Evolutionary conservation across 192 early-diverging fungal species (phyloP).

Genomic region (Umbelopsis ramanniana): DNA sequence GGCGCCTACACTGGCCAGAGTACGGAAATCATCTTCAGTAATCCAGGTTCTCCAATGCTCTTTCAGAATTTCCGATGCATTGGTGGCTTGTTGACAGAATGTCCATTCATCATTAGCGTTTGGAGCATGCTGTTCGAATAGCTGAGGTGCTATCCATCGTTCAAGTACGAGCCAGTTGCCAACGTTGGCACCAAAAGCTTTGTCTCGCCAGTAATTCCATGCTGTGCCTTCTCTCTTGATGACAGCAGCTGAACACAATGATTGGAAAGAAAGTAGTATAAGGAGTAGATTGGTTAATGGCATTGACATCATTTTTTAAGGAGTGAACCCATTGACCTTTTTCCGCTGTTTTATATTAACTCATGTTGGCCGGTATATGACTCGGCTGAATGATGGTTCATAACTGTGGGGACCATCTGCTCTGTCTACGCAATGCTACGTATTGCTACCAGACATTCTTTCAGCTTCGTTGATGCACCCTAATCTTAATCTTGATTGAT

Average conservation of each 20-base stretch:
- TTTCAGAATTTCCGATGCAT: slow-evolving; percentile 38
- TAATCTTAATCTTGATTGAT: too few species aligned
- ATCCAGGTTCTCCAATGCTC: slow-evolving; percentile 62
- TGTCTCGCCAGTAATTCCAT: slow-evolving; percentile 32
- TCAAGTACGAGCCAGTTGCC: slow-evolving; percentile 65
- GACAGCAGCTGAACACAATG: background rate
- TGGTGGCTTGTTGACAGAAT: slow-evolving; percentile 49
- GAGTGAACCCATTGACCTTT: background rate
- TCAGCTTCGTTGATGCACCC: too few species aligned
- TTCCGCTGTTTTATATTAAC: background rate
- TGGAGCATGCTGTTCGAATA: slow-evolving; percentile 41
- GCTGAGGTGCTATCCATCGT: slow-evolving; percentile 54
- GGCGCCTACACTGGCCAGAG: slow-evolving; percentile 47
- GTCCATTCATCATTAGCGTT: slow-evolving; percentile 62
- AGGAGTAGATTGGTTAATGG: background rate
- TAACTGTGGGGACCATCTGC: too few species aligned
- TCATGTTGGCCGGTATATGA: background rate
- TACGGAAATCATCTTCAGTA: slow-evolving; percentile 53
- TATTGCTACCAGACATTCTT: too few species aligned
- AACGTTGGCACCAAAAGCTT: slow-evolving; percentile 59
- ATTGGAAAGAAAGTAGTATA: background rate
- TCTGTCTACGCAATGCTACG: too few species aligned
- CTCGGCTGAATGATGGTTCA: background rate
- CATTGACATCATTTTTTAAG: background rate
- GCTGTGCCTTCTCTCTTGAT: slow-evolving; percentile 26